Base-by-base conservation (phyloP, 768 basidiomycete genomes). In the Amanita pseudoporphyria region DNA sequence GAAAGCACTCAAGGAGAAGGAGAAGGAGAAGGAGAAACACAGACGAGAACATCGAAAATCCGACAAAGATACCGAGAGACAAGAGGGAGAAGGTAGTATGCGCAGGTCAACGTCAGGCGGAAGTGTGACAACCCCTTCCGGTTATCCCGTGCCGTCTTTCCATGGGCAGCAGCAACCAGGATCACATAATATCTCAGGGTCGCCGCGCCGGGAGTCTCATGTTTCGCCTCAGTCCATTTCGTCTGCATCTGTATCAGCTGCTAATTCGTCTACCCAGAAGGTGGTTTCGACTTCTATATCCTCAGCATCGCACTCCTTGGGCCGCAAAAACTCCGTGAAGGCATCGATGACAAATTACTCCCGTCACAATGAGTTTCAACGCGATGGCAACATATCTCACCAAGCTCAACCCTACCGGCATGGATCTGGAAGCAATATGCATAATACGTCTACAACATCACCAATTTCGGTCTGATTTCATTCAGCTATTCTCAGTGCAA, bases 41-140 rank as follows among this genome's bases (percentile, higher is more conserved):
- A 52, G 53, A 43, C 53, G 52, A 45, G 64, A 64, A 46, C 63
- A 59, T 31, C 62, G 52, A 58, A 64, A 52, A 54, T 60, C 52
- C 54, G 64, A 62, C 35, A 60, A 52, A 33, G 62, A 58, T 42
- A 54, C 55, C 50, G 42, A 56, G 51, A 52, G 30, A 55, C 57
- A 49, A 28, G 62, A 56, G 43, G 55, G 45, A 24, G 54, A 54
- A 19, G 52, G 52, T n/a, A 2, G 16, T 24, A 19, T 21, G 5
- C 39, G 40, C 19, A 50, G 43, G 31, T 16, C 31, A 9, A 21
- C n/a, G 19, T 14, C 42, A 26, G 28, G 33, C 13, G 30, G 21
- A 42, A 30, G 7, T 19, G 44, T 5, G 3, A 13, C 36, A 18
- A 30, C 45, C 2, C 12, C 31, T 1, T 22, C 46, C 6, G n/a